Evolutionary conservation across 2,329 filamentous ascomycete species (phyloP), one percentile per base, ranked within the genome.

Genomic region (Pestalotiopsis sp.): DNA sequence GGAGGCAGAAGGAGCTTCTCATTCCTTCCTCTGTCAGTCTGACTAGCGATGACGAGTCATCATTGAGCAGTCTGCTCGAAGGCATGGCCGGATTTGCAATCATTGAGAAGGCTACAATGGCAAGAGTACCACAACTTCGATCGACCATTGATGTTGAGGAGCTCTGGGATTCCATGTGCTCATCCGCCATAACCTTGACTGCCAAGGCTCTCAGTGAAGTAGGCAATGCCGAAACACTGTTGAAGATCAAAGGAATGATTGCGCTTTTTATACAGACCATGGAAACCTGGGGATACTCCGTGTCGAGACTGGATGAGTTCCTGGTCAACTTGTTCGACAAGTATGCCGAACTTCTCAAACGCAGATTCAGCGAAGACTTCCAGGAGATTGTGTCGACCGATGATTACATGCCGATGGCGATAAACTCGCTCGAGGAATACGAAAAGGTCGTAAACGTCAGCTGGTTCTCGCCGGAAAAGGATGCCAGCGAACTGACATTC

Each of bases 361-460:
- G 89, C 70, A 89, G 94, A 61, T 99, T 98, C 77, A 97, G 94
- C 78, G 93, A 97, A 73, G 95, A 98, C 80, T 99, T 99, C 78
- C 92, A 97, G 78, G 95, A 90, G 87, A 91, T 91, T 74, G 89
- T 91, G 17, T 90, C 93, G n/a, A 98, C 94, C 0, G 96, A 99
- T 78, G 96, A 99, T 80, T 99, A 99, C 81, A 99, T 99, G 95
- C 97, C 96, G 2, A 98, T 99, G 96, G 93, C 94, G 1, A 97
- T 98, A 78, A 94, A 94, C 75, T 94, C 92, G 23, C 82, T 87
- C 17, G 95, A 97, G 75, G 95, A 98, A 76, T 98, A 97, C 77
- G 94, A 97, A 75, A 97, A 98, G 76, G 95, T 99, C 45, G 89
- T 98, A 72, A 96, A 94, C 71, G 94, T 98, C 70, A 97, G 93